These are phyloP conservation scores for Rhynchosporium graminicola DNA, from an alignment of 2,329 filamentous ascomycete species.

Conservation along the genomic window DNA sequence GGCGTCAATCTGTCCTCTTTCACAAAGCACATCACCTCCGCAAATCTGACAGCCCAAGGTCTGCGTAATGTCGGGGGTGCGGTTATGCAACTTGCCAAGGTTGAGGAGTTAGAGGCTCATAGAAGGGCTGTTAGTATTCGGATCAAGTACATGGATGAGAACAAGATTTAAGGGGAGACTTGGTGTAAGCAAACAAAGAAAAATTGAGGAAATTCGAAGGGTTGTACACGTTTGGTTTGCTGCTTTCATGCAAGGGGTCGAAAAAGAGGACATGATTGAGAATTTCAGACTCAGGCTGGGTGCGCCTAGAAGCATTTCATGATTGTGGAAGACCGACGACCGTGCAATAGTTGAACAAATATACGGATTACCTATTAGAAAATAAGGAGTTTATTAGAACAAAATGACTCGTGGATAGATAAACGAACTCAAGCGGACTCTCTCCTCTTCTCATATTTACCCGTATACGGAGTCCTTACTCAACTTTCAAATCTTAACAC, in stretches of 20 bases:
- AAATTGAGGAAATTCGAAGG: not conserved
- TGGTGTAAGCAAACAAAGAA: not conserved
- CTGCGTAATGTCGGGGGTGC: slow-evolving; percentile 81
- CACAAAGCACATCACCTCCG: slow-evolving; percentile 96
- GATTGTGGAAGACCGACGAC: no score
- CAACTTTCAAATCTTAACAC: no score
- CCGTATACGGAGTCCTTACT: no score
- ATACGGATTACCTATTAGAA: no score
- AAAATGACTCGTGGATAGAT: no score
- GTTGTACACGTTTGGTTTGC: slow-evolving; percentile 1
- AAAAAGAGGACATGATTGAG: no score
- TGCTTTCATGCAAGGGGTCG: no score
- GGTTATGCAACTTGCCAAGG: slow-evolving; percentile 92
- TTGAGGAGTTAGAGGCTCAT: slow-evolving; percentile 94
- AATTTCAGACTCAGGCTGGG: no score
- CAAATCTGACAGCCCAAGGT: slow-evolving; percentile 83
- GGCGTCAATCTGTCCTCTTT: slow-evolving; percentile 96
- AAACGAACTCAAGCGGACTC: no score
- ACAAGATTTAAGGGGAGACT: slow-evolving; percentile 23
- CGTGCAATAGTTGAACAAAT: no score
- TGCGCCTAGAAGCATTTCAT: no score
- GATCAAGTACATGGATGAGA: slow-evolving; percentile 49
- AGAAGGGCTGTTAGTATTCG: slow-evolving; percentile 70
- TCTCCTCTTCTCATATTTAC: not conserved
- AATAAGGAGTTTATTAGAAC: no score